These are phyloP conservation scores for Rhododendron ferrugineum DNA, from an alignment of 148 eudicot genomes.

Conservation along the genomic window DNA sequence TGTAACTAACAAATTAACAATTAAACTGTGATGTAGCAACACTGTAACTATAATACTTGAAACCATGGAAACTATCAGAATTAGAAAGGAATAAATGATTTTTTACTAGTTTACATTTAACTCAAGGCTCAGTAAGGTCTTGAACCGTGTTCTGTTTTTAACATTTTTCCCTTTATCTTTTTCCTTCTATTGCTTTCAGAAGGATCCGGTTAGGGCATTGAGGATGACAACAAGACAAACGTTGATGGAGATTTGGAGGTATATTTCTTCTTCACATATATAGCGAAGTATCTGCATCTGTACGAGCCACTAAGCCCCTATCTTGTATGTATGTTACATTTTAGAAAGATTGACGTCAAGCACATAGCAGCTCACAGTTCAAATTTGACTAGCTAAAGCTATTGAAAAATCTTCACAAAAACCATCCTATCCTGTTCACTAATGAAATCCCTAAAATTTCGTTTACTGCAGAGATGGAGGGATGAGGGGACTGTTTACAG, in stretches of 20 bases:
- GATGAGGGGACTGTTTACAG: conserved; percentile 76
- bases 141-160: neutral
- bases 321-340: neutral
- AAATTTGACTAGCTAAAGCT: neutral
- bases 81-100: neutral
- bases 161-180: neutral
- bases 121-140: neutral
- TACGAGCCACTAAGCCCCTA: neutral
- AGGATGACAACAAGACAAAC: conserved; percentile 85
- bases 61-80: neutral
- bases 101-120: neutral
- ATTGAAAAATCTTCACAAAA: neutral
- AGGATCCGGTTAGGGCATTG: conserved; percentile 68
- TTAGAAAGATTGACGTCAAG: neutral
- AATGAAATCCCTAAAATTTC: neutral
- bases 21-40: neutral
- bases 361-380: neutral
- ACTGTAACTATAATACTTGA: neutral
- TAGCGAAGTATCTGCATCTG: neutral
- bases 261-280: neutral
- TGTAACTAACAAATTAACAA: neutral
- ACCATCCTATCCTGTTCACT: neutral
- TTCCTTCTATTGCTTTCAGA: conserved; percentile 37
- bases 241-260: conserved; percentile 88
- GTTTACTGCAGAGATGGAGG: conserved; percentile 63